Conservation (phyloP, 345 rosid species). For the Pistacia integerrima region DNA sequence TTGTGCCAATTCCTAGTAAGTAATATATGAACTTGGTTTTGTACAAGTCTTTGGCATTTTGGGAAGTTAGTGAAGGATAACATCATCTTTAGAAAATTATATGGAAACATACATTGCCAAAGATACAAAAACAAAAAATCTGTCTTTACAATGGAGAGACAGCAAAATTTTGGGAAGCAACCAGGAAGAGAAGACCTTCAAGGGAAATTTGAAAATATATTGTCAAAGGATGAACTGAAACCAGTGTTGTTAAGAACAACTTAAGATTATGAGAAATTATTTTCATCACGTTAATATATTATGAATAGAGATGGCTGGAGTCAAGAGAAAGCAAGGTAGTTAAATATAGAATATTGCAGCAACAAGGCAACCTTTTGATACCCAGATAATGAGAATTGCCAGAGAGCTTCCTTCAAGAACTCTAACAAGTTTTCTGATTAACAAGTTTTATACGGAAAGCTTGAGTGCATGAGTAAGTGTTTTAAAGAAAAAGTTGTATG, state of each 20-base stretch:
- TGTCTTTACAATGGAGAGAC: neutral
- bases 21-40: conserved; percentile 29
- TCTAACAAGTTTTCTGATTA: conserved; percentile 12
- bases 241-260: neutral
- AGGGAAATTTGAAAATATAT: neutral
- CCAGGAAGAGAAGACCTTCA: neutral
- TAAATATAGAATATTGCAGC: conserved; percentile 13
- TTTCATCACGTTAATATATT: conserved; percentile 8
- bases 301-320: conserved; percentile 23
- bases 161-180: neutral
- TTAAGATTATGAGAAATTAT: neutral
- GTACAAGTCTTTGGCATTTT: conserved; percentile 36
- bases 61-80: conserved; percentile 37
- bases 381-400: conserved; percentile 6
- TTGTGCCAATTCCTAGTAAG: conserved; percentile 46
- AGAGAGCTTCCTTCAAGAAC: conserved; percentile 29
- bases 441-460: neutral
- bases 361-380: conserved; percentile 25
- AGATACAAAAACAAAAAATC: neutral
- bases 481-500: neutral
- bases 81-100: conserved; percentile 25
- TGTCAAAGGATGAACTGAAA: neutral
- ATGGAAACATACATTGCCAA: neutral
- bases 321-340: conserved; percentile 28
- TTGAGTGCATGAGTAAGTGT: conserved; percentile 17